phyloP scores from a whole-genome alignment of 2,329 filamentous ascomycete genomes.

The Rhynchosporium secalis region DNA sequence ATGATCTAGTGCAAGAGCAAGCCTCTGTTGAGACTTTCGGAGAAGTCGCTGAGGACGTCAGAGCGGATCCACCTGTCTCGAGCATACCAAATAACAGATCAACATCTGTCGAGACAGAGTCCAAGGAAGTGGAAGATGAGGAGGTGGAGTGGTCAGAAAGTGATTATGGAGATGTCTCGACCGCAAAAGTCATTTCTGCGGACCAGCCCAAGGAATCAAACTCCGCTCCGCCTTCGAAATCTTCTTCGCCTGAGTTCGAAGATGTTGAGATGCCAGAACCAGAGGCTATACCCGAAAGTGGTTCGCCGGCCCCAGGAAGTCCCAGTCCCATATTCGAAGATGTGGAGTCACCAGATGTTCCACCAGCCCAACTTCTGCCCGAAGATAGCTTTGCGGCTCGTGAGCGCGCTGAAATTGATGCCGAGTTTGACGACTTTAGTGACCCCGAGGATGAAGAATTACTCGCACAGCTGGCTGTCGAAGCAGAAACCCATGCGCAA shows the following conservation, averaged over 20 bases:
- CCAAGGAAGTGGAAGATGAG: conserved; percentile 34
- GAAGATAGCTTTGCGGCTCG: conserved; percentile 19
- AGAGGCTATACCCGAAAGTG: not conserved
- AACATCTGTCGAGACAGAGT: conserved; percentile 2
- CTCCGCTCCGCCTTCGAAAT: conserved; percentile 37
- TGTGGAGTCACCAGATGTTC: conserved; percentile 23
- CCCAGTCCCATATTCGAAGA: conserved; percentile 34
- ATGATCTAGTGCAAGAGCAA: conserved; percentile 28
- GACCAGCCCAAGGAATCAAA: conserved; percentile 3
- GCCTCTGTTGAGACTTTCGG: conserved; percentile 18
- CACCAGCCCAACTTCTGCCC: conserved; percentile 13
- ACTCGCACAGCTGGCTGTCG: conserved; percentile 79
- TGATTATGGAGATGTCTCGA: conserved; percentile 42
- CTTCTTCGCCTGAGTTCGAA: conserved; percentile 51
- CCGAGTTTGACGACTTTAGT: conserved; percentile 64
- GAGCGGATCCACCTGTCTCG: conserved; percentile 29
- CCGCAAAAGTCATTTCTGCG: conserved; percentile 5
- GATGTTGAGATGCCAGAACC: conserved; percentile 44
- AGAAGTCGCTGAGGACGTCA: conserved; percentile 39
- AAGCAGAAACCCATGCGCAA: conserved; percentile 90
- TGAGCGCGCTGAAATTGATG: conserved; percentile 34
- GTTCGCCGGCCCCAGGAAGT: conserved; percentile 18
- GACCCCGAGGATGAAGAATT: conserved; percentile 93
- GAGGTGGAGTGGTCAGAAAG: conserved; percentile 55
- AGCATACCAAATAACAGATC: conserved; percentile 35